Evolutionary conservation across 225 moss, liverwort and hornwort species (phyloP), one percentile per base, ranked within the genome.

Genomic region (Sphagnum contortum): DNA sequence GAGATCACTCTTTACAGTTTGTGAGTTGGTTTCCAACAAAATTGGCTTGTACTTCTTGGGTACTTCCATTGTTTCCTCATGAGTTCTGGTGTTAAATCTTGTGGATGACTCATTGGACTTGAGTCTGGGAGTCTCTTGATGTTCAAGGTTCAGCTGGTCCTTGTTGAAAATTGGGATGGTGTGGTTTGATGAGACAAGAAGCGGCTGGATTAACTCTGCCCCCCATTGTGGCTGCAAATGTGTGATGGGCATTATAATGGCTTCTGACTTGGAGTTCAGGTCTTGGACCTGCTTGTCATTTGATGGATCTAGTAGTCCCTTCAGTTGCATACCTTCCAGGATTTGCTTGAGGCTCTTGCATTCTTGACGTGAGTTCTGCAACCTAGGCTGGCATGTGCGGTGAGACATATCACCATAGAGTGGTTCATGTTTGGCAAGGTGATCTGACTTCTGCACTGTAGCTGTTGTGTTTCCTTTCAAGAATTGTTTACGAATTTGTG

Each of bases 261-360:
- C 29, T 29, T 29, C 29, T 29, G 29, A 29, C 1, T 44, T 48
- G 6, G 66, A 58, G 44, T 52, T n/a, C 12, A 68, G 49, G 57
- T 58, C 72, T 51, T 69, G 53, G 11, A 66, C 66, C 44, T 68
- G 12, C 57, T 73, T 75, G 6, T 45, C 68, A 6, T 63, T 50
- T 5, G 46, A 61, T 11, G 65, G 61, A 53, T 68, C 65, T 48
- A 79, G 64, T 75, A 75, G 73, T 45, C 71, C 60, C 66, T 76
- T 81, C 12, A 70, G 50, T 10, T 78, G 69, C 57, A 72, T 45
- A 5, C 77, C 66, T 13, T 71, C 71, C 66, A 82, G 66, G 44
- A 69, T 79, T 9, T 74, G 71, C 67, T 74, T 80, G 3, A 72
- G 69, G 8, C 12, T 59, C 52, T 68, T 68, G 46, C 69, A 60